phyloP scores from a whole-genome alignment of 1,284 basidiomycete species.

The Irpex sp. region DNA sequence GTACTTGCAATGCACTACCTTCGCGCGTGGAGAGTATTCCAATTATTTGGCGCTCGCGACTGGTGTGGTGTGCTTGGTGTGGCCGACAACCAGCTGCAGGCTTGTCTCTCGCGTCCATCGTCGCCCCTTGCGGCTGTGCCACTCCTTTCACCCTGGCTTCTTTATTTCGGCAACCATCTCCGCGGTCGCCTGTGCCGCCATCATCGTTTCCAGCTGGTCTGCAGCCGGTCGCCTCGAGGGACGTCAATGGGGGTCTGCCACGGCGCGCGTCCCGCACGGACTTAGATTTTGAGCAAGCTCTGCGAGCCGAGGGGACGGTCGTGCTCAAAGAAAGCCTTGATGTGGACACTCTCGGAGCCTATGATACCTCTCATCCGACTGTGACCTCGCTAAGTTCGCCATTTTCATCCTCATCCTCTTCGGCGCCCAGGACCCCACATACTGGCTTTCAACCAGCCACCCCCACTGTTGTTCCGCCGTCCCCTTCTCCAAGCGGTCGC shows the following conservation, averaged over 20 bases:
- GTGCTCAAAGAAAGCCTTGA: slow-evolving; percentile 65
- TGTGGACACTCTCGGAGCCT: slow-evolving; percentile 57
- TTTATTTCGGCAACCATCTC: slow-evolving; percentile 33
- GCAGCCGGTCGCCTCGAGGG: slow-evolving; percentile 51
- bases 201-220: slow-evolving; percentile 47
- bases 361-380: slow-evolving; percentile 33
- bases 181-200: slow-evolving; percentile 45
- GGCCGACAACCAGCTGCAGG: neutral
- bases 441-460: slow-evolving; percentile 35
- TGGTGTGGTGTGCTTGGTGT: neutral
- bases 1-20: neutral
- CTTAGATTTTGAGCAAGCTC: slow-evolving; percentile 74
- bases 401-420: slow-evolving; percentile 23
- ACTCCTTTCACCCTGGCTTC: slow-evolving; percentile 24
- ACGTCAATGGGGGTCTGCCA: slow-evolving; percentile 36
- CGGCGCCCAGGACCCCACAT: slow-evolving; percentile 26
- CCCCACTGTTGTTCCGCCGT: slow-evolving; percentile 55
- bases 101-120: slow-evolving; percentile 2
- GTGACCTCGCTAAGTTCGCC: slow-evolving; percentile 15
- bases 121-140: slow-evolving; percentile 1
- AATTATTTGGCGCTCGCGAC: neutral
- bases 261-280: slow-evolving; percentile 59
- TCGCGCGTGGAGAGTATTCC: neutral
- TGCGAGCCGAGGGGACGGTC: slow-evolving; percentile 62
- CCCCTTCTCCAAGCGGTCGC: slow-evolving; percentile 38